Base-by-base conservation (phyloP, 1,284 basidiomycete genomes). In the Stereum hirsutum region DNA sequence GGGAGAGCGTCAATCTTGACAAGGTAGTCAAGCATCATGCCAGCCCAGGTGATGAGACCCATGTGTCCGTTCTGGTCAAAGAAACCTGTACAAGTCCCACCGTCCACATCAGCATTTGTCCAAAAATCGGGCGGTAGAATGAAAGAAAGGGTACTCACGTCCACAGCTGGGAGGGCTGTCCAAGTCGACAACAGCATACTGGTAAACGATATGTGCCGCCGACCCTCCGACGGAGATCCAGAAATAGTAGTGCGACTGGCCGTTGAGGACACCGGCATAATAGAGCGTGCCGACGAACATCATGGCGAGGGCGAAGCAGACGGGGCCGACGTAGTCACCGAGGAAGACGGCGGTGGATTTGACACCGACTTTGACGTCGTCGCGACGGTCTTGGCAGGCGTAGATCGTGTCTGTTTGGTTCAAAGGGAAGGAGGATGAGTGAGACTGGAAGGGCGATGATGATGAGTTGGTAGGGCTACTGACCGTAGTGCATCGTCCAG, bases 401-500 rank as follows among this genome's bases (percentile, higher is more conserved):
- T 78, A 78, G 44, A 79, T 75, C 3, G 74, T 78, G 49, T 78
- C 60, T 60, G 19, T 8, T 38, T 10, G 23, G 26, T 25, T 7
- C n/a, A n/a, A n/a, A 21, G 2, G 15, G 3, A 4, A 4, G 6
- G 10, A 35, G 5, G 23, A 20, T 25, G 27, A 19, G 24, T 5
- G 20, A 5, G 20, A 4, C 53, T 53, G 4, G n/a, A 32, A 11
- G 27, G 37, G 37, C 23, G 26, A 24, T 6, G 25, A 4, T 12
- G 11, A 39, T 14, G 12, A 8, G 23, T 17, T n/a, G 31, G 4
- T 14, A n/a, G 4, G 8, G 14, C 5, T 32, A 14, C 27, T 4
- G 43, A 73, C 72, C 81, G 53, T 84, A 85, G 19, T 80, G 62
- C 65, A 85, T 74, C 2, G 81, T 84, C 74, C 80, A 84, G 46